A percentile compares a stretch with the other conserved stretches of the same genome.
Conservation (phyloP, 345 rosid species). For the Lagerstroemia speciosa region DNA sequence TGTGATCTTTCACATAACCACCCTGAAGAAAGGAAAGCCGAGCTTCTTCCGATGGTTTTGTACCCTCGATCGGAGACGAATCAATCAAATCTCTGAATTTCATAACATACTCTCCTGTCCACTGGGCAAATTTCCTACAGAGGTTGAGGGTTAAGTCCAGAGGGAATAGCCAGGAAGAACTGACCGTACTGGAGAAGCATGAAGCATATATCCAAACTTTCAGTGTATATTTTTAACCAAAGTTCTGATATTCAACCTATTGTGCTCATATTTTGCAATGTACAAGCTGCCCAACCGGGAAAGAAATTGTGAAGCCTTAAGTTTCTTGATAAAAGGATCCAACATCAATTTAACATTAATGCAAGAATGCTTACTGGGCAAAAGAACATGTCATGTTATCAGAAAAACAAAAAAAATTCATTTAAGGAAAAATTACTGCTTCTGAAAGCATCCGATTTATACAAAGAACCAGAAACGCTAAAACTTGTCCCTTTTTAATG, state of each 20-base stretch:
- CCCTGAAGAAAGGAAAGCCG: conserved; percentile 78
- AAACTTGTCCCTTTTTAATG: too few species aligned
- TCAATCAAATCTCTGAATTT: conserved; percentile 62
- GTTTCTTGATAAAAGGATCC: neutral
- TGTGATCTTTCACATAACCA: conserved; percentile 64
- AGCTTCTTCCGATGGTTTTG: conserved; percentile 59
- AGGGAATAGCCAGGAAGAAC: neutral
- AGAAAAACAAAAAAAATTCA: neutral
- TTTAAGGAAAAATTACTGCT: neutral
- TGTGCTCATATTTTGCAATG: neutral
- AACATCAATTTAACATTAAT: neutral
- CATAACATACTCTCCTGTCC: conserved; percentile 85
- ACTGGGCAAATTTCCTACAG: conserved; percentile 53
- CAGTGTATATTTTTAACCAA: neutral
- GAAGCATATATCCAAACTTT: too few species aligned
- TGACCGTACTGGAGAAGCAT: neutral
- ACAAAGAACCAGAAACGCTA: neutral
- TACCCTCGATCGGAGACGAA: conserved; percentile 29
- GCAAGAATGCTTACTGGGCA: neutral
- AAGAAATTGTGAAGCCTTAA: neutral
- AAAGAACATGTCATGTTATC: neutral
- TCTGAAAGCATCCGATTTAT: neutral
- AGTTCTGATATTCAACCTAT: neutral
- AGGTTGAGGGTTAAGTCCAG: neutral
- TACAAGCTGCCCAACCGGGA: neutral